Evolutionary conservation across 23 red algal species (phyloP), one percentile per base, ranked within the genome.

Genomic region (Pyropia yezoensis): DNA sequence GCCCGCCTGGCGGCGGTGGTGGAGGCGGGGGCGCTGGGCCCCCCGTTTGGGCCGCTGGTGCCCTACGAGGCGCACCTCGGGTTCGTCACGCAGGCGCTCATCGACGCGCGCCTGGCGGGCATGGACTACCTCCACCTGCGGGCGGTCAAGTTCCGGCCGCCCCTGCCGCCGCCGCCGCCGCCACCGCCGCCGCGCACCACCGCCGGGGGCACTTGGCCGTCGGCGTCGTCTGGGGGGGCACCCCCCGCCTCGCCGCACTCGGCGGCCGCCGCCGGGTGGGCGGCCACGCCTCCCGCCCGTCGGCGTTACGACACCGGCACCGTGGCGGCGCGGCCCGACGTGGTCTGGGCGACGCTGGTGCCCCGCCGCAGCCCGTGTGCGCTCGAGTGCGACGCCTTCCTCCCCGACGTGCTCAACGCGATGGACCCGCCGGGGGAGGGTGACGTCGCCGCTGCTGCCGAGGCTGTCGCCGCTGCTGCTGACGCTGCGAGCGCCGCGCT

Each of bases 31-130:
- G 54, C 66, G 22, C 63, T 85, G 22, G 72, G 67, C 56, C 45
- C 66, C 19, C 56, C 56, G 14, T 29, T 77, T 50, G 54, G 15
- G 45, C 33, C 15, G 54, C 59, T 87, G 12, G 85, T 77, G 26
- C 70, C 85, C 57, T 76, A 90, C 67, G 85, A 79, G 18, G 34
- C 79, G 18, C 85, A 98, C 65, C 32, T 98, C 20, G 66, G 79
- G 1, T 98, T 80, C 73, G 32, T 79, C 9, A 54, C 83, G 18
- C 94, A 98, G 60, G 78, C 72, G 52, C 70, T 98, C 45, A 73
- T 64, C 32, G 94, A 98, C 75, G 58, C 74, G 47, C 59, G 56
- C 47, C 45, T 98, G 5, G 76, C 81, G 19, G 94, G 85, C 9
- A 90, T 98, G 79, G 88, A 61, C 45, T 90, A 78, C 29, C 69